phyloP scores from a whole-genome alignment of 2,329 filamentous ascomycete species.

The Beauveria sp. region DNA sequence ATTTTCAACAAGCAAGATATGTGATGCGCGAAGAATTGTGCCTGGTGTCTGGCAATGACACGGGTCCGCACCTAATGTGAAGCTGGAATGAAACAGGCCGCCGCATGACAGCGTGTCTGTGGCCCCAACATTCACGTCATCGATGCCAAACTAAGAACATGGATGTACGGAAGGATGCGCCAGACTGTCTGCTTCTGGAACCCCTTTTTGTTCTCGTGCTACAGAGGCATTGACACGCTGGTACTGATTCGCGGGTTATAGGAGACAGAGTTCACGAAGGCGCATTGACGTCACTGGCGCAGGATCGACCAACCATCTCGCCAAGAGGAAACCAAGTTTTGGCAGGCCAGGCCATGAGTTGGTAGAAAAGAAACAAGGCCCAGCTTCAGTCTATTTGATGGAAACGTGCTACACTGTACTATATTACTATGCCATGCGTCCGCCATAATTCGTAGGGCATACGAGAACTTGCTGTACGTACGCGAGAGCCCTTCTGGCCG shows the following conservation, averaged over 20 bases:
- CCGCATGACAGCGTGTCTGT: background rate
- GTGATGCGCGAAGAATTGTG: background rate
- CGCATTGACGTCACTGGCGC: conserved; percentile 17
- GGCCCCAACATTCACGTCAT: background rate
- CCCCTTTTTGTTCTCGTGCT: background rate
- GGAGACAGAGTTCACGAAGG: background rate
- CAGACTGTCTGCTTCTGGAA: background rate
- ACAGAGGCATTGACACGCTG: background rate
- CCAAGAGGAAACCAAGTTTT: conserved; percentile 6
- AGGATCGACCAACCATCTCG: background rate
- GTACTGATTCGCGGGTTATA: background rate
- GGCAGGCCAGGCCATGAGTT: background rate
- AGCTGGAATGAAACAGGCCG: background rate
- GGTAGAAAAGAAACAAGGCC: too few species aligned
- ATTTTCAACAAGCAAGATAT: too few species aligned
- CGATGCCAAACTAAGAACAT: background rate
- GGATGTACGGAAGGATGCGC: background rate
- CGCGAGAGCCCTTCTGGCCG: background rate
- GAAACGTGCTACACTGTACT: background rate
- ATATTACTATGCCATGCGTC: background rate
- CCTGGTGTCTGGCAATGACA: background rate
- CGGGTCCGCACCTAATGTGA: background rate
- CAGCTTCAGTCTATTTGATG: background rate
- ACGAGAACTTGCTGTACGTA: too few species aligned
- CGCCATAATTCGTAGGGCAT: background rate